These are phyloP conservation scores for Nakazawaea ernobii DNA, from an alignment of 805 yeast genomes.

Conservation along the genomic window DNA sequence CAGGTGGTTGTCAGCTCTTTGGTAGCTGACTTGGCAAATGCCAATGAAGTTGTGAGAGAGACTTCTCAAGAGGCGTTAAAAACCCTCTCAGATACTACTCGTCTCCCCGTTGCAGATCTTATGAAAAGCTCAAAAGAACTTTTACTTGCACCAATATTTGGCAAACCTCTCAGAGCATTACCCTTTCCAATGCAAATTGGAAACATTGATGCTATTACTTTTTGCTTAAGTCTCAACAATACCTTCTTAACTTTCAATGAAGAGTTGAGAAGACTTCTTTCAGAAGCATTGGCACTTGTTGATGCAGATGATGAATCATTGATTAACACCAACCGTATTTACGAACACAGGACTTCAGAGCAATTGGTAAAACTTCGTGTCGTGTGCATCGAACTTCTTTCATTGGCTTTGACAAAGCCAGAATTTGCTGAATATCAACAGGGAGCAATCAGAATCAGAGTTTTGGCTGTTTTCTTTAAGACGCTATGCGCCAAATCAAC, in stretches of 20 bases:
- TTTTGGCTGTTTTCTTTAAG: slow-evolving; percentile 91
- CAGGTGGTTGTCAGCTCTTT: slow-evolving; percentile 81
- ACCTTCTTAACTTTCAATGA: slow-evolving; percentile 84
- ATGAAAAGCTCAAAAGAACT: slow-evolving; percentile 80
- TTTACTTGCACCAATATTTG: slow-evolving; percentile 87
- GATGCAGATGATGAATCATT: slow-evolving; percentile 97
- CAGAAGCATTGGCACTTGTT: slow-evolving; percentile 89
- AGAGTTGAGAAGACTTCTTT: slow-evolving; percentile 74
- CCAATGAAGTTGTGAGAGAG: slow-evolving; percentile 75
- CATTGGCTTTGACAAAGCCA: slow-evolving; percentile 79
- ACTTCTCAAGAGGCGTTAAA: slow-evolving; percentile 70
- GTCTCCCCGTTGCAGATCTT: slow-evolving; percentile 64
- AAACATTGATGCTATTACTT: slow-evolving; percentile 94
- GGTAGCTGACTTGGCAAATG: slow-evolving; percentile 88
- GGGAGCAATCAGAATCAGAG: slow-evolving; percentile 68
- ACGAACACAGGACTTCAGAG: slow-evolving; percentile 83
- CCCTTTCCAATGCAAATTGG: slow-evolving; percentile 99
- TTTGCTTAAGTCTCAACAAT: slow-evolving; percentile 74
- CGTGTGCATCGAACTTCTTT: slow-evolving; percentile 78
- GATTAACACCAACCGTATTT: slow-evolving; percentile 78
- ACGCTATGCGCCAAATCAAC: slow-evolving; percentile 81
- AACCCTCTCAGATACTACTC: slow-evolving; percentile 64
- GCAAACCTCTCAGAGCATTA: slow-evolving; percentile 91
- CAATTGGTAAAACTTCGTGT: slow-evolving; percentile 84
- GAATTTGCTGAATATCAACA: slow-evolving; percentile 73